A percentile compares a stretch with the other conserved stretches of the same genome.
Conservation (phyloP, 805 yeast species). For the Zygotorulaspora danielsina region DNA sequence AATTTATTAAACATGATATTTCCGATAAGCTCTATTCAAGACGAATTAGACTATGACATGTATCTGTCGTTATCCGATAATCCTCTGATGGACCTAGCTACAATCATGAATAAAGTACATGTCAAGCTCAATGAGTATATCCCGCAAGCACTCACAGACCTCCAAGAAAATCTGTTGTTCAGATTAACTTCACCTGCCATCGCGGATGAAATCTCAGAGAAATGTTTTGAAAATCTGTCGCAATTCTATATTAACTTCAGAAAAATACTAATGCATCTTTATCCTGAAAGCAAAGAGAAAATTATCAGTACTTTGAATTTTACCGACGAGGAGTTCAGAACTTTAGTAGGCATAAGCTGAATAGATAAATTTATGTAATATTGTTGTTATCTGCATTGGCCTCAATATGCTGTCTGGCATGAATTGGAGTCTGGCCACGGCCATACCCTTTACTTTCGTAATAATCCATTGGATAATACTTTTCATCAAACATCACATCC, state of each 20-base stretch:
- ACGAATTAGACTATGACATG: constrained; percentile 56
- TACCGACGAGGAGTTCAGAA: constrained; percentile 50
- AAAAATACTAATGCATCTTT: constrained; percentile 35
- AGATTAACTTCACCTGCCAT: constrained; percentile 61
- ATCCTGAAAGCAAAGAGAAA: constrained; percentile 30
- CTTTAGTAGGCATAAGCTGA: constrained; percentile 67
- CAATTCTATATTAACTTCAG: constrained; percentile 38
- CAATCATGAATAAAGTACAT: constrained; percentile 45
- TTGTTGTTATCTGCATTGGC: not conserved
- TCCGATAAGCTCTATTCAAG: constrained; percentile 47
- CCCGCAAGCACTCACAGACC: constrained; percentile 58
- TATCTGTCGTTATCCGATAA: constrained; percentile 65
- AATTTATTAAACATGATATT: constrained; percentile 70
- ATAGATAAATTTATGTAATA: not conserved
- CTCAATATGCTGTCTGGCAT: constrained; percentile 12
- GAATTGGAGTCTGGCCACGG: constrained; percentile 67
- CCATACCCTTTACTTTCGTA: constrained; percentile 89
- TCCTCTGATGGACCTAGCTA: constrained; percentile 41
- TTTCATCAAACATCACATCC: constrained; percentile 60
- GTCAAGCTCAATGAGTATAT: constrained; percentile 40
- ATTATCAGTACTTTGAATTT: constrained; percentile 27
- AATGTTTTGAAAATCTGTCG: constrained; percentile 48
- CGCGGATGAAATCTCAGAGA: constrained; percentile 50
- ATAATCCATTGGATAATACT: constrained; percentile 92
- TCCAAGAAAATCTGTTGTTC: constrained; percentile 51